phyloP scores from a whole-genome alignment of 768 basidiomycete genomes.

The Naganishia vishniacii region DNA sequence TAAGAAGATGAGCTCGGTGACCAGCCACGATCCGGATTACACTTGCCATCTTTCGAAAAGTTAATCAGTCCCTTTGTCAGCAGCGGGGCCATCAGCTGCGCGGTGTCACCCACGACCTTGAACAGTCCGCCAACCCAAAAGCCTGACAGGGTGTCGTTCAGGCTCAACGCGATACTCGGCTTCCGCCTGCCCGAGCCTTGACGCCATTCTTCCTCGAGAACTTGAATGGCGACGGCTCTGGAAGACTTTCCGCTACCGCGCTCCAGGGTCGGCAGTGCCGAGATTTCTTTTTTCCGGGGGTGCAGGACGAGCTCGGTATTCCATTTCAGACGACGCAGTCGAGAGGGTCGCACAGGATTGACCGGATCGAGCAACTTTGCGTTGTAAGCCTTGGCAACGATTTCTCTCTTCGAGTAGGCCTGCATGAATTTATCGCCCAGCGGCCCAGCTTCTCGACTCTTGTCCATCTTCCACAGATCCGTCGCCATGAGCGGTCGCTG shows the following conservation, averaged over 20 bases:
- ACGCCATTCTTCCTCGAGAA: conserved; percentile 48
- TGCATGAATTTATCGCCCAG: conserved; percentile 58
- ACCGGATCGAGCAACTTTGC: conserved; percentile 49
- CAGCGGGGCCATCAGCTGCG: conserved; percentile 40
- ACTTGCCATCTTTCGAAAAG: conserved; percentile 35
- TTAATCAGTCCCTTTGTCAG: conserved; percentile 50
- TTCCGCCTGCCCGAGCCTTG: conserved; percentile 25
- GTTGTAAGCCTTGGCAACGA: conserved; percentile 59
- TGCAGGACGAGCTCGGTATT: conserved; percentile 38
- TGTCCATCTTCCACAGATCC: conserved; percentile 60
- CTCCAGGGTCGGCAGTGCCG: not conserved
- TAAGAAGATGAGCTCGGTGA: too few relatives aligned
- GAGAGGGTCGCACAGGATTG: conserved; percentile 12
- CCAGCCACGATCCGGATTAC: not conserved
- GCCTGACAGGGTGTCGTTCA: conserved; percentile 42
- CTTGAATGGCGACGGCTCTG: not conserved
- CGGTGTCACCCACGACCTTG: conserved; percentile 44
- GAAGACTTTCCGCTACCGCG: not conserved
- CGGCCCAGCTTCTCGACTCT: conserved; percentile 49
- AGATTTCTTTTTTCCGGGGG: not conserved
- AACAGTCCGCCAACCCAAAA: conserved; percentile 43
- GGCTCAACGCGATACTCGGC: conserved; percentile 34
- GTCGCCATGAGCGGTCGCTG: conserved; percentile 68
- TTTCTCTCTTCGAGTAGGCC: conserved; percentile 55
- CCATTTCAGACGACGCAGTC: conserved; percentile 35